Base-by-base conservation (phyloP, 805 yeast species). In the Sungouiozyma intestinalis region DNA sequence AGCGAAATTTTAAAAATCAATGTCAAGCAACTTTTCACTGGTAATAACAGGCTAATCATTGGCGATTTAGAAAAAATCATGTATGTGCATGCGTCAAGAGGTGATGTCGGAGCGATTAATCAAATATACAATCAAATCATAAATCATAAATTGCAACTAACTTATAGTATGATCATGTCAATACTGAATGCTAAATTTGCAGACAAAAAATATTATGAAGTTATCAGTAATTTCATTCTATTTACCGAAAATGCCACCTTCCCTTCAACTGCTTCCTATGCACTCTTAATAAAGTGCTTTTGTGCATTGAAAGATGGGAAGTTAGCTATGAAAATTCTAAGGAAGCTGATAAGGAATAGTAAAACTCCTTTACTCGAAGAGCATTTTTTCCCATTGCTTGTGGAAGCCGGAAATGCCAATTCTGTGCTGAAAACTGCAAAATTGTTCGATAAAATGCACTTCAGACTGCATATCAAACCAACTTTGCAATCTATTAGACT, bases 61-160 rank as follows among this genome's bases (percentile, higher is more conserved):
- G 52, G 51, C 7, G 85, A 81, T 49, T 82, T 81, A 54, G 67
- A 73, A 3, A 70, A 76, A 15, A 77, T 80, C 11, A 77, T 83
- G 73, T 60, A 66, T 41, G 76, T 82, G 0, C 61, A 83, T 45
- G 78, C 84, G 1, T 47, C 53, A 3, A 55, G 64, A 29, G 79
- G 75, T 8, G 76, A 73, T 48, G 59, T 52, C 34, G 68, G 57
- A 33, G 72, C 68, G 54, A 77, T 73, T 9, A 73, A 71, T 20
- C 58, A 54, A 43, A 62, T 83, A 43, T 80, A 68, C 59, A 45
- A 62, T n/a, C 72, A 74, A 51, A 51, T 77, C 24, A 37, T 62
- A 7, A 24, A 24, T 11, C 29, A 24, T 24, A 24, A 24, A 6
- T 7, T 24, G 6, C 9, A 24, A 24, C 85, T 85, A 1, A 63